phyloP scores from a whole-genome alignment of 176 grass and related monocot species.

The Chloris gayana region DNA sequence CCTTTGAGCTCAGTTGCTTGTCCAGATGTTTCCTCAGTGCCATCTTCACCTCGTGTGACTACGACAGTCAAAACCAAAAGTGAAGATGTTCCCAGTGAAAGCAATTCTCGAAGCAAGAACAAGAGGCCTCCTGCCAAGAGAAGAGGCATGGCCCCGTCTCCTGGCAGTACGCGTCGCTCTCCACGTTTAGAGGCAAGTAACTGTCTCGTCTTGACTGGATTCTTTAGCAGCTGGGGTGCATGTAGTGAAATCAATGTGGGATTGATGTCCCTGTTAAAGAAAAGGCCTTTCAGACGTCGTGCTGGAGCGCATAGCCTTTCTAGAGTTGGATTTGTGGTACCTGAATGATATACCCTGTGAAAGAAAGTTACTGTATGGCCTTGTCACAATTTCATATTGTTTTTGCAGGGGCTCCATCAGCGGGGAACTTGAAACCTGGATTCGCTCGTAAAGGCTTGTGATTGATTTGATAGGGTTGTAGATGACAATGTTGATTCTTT shows the following conservation, averaged over 20 bases:
- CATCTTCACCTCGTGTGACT: constrained; percentile 44
- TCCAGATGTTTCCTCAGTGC: constrained; percentile 37
- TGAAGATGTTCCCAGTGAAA: constrained; percentile 31
- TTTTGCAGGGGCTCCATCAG: constrained; percentile 16
- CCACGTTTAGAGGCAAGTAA: constrained; percentile 48
- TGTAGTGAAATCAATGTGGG: not conserved
- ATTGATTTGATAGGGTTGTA: not conserved
- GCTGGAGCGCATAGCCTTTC: too few species aligned
- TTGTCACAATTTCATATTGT: not conserved
- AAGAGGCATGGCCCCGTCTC: constrained; percentile 10
- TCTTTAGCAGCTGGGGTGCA: not conserved
- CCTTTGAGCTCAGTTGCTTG: constrained; percentile 24
- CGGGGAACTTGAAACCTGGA: not conserved
- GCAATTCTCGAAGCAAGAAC: constrained; percentile 28
- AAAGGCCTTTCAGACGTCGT: not conserved
- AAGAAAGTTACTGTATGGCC: not conserved
- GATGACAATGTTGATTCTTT: not conserved
- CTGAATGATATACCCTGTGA: not conserved
- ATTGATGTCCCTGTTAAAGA: not conserved
- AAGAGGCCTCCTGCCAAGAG: constrained; percentile 56
- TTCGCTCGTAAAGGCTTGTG: not conserved
- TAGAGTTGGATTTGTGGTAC: not conserved
- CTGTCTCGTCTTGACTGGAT: constrained; percentile 26
- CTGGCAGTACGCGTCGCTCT: constrained; percentile 50
- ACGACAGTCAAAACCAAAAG: constrained; percentile 35